phyloP scores from a whole-genome alignment of 768 basidiomycete genomes.

The Russula emetica region DNA sequence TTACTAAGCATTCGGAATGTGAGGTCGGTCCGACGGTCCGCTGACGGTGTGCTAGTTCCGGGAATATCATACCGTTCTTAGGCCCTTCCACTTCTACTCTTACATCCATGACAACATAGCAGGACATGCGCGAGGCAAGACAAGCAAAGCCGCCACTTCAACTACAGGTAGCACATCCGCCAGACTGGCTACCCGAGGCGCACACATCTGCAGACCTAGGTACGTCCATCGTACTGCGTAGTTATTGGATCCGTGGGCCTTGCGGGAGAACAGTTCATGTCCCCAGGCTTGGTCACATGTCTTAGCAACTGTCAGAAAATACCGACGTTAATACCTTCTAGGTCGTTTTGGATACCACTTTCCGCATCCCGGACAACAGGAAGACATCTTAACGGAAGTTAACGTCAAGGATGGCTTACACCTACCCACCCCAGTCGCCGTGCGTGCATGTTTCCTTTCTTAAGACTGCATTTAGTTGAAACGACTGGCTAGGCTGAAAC shows the following conservation, averaged over 20 bases:
- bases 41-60: background rate
- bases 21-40: background rate
- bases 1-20: background rate
- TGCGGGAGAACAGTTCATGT: background rate
- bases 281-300: background rate
- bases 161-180: constrained; percentile 64
- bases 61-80: background rate
- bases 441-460: constrained; percentile 35
- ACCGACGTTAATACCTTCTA: constrained; percentile 31
- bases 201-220: constrained; percentile 70
- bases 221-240: constrained; percentile 31
- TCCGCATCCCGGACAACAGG: constrained; percentile 67
- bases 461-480: background rate
- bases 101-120: constrained; percentile 9
- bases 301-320: background rate
- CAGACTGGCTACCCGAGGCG: constrained; percentile 65
- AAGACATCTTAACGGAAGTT: constrained; percentile 61
- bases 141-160: constrained; percentile 37
- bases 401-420: constrained; percentile 66
- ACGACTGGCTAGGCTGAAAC: constrained; percentile 49
- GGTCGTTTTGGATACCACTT: constrained; percentile 77
- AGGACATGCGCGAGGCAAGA: constrained; percentile 22
- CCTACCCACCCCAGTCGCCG: constrained; percentile 52
- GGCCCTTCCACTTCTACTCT: background rate
- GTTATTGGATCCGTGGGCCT: background rate